Conservation (phyloP, 441 rosid genomes). For the Arabidopsis lyrata region DNA sequence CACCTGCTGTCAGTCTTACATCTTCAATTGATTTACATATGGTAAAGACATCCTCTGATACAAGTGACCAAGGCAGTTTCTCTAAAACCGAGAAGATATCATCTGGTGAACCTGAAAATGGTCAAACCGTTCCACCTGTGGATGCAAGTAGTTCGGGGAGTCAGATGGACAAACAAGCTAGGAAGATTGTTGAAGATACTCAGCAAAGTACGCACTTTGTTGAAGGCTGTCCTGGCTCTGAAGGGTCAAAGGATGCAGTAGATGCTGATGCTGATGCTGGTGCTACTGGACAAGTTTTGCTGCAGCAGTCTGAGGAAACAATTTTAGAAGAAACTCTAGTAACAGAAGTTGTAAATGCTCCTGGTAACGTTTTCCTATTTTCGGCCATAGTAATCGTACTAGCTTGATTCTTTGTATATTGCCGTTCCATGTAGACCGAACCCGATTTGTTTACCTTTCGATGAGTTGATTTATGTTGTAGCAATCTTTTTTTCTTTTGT, state of each 20-base stretch:
- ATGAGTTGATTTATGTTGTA: conserved; percentile 23
- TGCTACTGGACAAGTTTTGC: conserved; percentile 42
- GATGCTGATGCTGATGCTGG: conserved; percentile 44
- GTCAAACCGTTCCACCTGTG: conserved; percentile 44
- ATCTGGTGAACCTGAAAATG: conserved; percentile 43
- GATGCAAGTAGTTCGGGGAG: conserved; percentile 50
- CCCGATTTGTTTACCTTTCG: conserved; percentile 12
- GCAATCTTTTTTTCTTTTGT: conserved; percentile 13
- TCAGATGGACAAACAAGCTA: conserved; percentile 42
- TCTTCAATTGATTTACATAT: conserved; percentile 46
- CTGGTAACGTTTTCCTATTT: conserved; percentile 56
- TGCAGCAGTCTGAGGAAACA: conserved; percentile 44
- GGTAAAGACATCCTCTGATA: conserved; percentile 45
- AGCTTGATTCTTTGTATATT: conserved; percentile 31
- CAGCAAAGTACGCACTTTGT: conserved; percentile 43
- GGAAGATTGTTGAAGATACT: conserved; percentile 45
- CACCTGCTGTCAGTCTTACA: conserved; percentile 30
- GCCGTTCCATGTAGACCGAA: not conserved
- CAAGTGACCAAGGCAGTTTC: conserved; percentile 41
- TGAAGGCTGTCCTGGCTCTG: conserved; percentile 44
- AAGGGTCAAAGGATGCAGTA: conserved; percentile 46
- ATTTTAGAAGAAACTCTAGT: conserved; percentile 48
- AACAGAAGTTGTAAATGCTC: conserved; percentile 42
- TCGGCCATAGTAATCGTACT: conserved; percentile 11
- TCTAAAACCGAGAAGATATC: conserved; percentile 45